Base-by-base conservation (phyloP, 2,329 filamentous ascomycete species). In the Ilyonectria mors-panacis region DNA sequence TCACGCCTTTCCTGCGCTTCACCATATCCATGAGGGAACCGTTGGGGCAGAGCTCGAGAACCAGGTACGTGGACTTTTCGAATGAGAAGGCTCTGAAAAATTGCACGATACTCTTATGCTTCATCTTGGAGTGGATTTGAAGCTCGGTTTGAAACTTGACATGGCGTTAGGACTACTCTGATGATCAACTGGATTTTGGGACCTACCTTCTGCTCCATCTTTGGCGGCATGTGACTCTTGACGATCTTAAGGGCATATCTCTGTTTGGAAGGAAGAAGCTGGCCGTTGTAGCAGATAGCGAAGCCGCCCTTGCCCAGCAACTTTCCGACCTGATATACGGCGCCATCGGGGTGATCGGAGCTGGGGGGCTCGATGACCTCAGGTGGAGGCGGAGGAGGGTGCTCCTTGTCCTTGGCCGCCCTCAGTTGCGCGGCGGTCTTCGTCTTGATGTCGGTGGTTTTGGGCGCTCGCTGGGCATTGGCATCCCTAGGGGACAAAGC, bases 21-120 rank as follows among this genome's bases (percentile, higher is more conserved):
- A 98, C 94, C 91, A 98, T 97, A 78, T 98, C 96, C 90, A 97
- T 97, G 19, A 99, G 88, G 21, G 95, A 98, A 51, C 96, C 96
- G 78, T 98, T 98, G 59, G 94, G 92, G 80, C 96, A 99, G 50
- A 99, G 85, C 79, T 99, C 95, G 30, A 99, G 87, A 53, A 98
- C 93, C 55, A 99, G 93, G 76, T 97, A 99, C 65, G 96, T 98
- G 79, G 92, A 95, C 70, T 89, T 91, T 72, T 94, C 88, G 80
- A 95, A 97, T 13, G 95, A 93, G 79, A 99, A 99, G 37, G 96
- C 96, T 74, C 95, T 91, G 76, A 97, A 90, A 80, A 99, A 99
- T 75, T 95, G 93, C 70, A 99, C 96, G 72, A 99, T 95, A 80
- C 98, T 97, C 59, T 93, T 93, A 78, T 99, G 96, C 65, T 92